phyloP scores from a whole-genome alignment of 176 grass and related monocot genomes.

The Cymbopogon citratus region DNA sequence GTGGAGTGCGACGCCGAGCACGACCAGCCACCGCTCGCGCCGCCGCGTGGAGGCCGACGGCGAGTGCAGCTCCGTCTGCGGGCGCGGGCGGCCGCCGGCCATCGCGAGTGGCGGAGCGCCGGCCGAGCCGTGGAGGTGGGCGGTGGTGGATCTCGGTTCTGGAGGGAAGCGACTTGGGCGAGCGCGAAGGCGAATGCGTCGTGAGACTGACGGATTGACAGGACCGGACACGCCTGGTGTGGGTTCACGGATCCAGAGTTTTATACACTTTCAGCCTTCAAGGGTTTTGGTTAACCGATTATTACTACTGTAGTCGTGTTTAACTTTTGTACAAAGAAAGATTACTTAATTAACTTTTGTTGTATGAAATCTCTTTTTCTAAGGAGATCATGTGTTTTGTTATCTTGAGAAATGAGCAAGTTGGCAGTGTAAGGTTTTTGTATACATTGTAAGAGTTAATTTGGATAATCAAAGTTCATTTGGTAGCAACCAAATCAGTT shows the following conservation, averaged over 20 bases:
- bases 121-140: background rate
- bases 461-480: background rate
- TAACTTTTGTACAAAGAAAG: background rate
- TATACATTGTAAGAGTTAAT: background rate
- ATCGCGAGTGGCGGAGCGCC: constrained; percentile 13
- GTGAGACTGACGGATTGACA: background rate
- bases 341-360: background rate
- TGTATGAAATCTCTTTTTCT: background rate
- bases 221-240: background rate
- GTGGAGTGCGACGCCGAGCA: constrained; percentile 74
- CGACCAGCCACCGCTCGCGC: constrained; percentile 82
- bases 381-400: background rate
- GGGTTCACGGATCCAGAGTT: background rate
- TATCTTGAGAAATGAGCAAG: background rate
- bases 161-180: background rate
- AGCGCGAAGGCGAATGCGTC: constrained; percentile 7
- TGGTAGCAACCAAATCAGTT: background rate
- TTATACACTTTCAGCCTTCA: background rate
- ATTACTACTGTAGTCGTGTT: background rate
- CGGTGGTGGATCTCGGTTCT: constrained; percentile 27
- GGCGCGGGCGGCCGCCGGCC: constrained; percentile 31
- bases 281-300: background rate
- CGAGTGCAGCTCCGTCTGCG: constrained; percentile 15
- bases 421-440: background rate
- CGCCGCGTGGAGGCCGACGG: constrained; percentile 42